Percentiles rank a stretch among this genome's conserved stretches.
Evolutionary conservation across 352 stramenopile species (phyloP).

Genomic region (Phytophthora syringae): DNA sequence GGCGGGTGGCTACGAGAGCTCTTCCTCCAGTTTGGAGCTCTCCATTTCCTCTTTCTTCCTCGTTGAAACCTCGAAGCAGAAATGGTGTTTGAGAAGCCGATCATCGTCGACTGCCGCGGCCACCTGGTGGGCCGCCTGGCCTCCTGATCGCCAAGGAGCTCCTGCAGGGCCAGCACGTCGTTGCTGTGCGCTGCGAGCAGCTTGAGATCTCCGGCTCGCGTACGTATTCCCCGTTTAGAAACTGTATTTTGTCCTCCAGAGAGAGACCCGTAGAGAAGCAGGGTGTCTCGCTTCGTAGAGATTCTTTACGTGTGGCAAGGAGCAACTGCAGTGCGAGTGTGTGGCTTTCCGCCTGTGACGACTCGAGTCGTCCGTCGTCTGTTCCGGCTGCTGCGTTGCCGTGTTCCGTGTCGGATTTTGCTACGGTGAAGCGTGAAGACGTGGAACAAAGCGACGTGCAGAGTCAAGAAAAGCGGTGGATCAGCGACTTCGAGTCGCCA

Average conservation of each 20-base stretch:
- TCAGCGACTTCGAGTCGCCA: slow-evolving; percentile 6
- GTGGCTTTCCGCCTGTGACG: slow-evolving; percentile 6
- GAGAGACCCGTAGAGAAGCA: slow-evolving; percentile 18
- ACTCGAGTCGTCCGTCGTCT: slow-evolving; percentile 17
- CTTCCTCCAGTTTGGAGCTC: not conserved
- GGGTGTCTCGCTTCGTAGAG: slow-evolving; percentile 34
- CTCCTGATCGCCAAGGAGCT: slow-evolving; percentile 99
- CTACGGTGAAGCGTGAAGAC: slow-evolving; percentile 20
- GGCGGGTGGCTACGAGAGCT: slow-evolving; percentile 10
- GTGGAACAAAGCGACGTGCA: slow-evolving; percentile 8
- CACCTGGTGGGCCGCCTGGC: slow-evolving; percentile 98
- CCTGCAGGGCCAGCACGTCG: slow-evolving; percentile 98
- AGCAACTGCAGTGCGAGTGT: slow-evolving; percentile 27
- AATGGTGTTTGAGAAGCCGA: slow-evolving; percentile 95
- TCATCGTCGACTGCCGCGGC: slow-evolving; percentile 98
- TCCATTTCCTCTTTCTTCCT: slow-evolving; percentile 81
- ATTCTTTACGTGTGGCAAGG: slow-evolving; percentile 33
- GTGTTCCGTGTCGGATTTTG: slow-evolving; percentile 28
- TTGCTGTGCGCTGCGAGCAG: slow-evolving; percentile 98
- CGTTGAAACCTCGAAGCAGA: slow-evolving; percentile 55
- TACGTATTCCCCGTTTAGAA: slow-evolving; percentile 51
- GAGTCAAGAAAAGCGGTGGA: slow-evolving; percentile 1
- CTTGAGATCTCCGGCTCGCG: slow-evolving; percentile 98
- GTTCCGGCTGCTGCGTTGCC: slow-evolving; percentile 12
- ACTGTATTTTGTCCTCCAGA: too few relatives aligned